Base-by-base conservation (phyloP, 2,329 filamentous ascomycete genomes). In the Botrytis hyacinthi region DNA sequence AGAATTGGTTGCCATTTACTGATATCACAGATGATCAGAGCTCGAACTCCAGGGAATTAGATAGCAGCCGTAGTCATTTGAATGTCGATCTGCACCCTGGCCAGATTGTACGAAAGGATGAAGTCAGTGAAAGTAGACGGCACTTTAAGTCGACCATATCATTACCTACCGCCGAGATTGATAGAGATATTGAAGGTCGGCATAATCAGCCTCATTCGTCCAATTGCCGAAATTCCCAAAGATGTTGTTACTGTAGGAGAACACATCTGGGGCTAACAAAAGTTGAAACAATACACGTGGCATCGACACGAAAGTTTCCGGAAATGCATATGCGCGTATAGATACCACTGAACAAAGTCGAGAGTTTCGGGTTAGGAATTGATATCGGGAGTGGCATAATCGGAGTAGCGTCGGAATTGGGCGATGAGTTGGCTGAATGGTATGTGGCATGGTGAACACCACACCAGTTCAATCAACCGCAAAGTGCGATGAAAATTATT, bases 391-490 rank as follows among this genome's bases (percentile, higher is more conserved):
- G 51, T 69, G 59, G 42, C 54, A 32, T 65, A 32, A 71, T 63
- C 32, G 44, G 59, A 63, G 32, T 48, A 51, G 57, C 69, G 37
- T 48, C 69, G 59, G 69, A 29, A 63, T 71, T 48, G 59, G 44
- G 42, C 20, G 44, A 71, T 71, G 69, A 71, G 69, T 54, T 71
- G 69, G 59, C 69, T 37, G 40, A 65, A 40, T 40, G n/a, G 44
- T 46, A 71, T 71, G 69, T 71, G 69, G 69, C 69, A 71, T 63
- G 40, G 48, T 9, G 29, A 40, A 71, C 26, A 71, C 69, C 59
- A 71, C 69, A 71, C 22, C 32, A 65, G 51, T 51, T 32, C 51
- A 69, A 69, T 44, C 40, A 69, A 51, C 37, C 67, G 67, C 67
- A 18, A n/a, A 57, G 22, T 29, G 44, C 42, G 16, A 48, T 32